phyloP scores from a whole-genome alignment of 2,329 filamentous ascomycete genomes.

The Cercospora sp. region DNA sequence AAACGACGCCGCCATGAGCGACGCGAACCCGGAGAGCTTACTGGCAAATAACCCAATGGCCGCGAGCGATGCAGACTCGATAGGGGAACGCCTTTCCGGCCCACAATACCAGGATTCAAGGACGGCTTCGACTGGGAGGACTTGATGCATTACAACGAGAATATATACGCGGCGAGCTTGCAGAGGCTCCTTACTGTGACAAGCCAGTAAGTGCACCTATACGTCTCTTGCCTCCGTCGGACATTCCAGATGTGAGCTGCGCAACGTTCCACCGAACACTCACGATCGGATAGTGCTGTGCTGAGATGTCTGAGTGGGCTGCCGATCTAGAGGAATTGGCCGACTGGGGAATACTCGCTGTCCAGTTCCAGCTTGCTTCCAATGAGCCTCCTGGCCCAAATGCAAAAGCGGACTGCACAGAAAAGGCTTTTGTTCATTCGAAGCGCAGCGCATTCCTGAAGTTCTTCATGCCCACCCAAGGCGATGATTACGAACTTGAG shows the following conservation, averaged over 20 bases:
- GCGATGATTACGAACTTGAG: neutral
- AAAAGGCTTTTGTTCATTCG: neutral
- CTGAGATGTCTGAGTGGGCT: neutral
- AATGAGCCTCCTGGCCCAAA: neutral
- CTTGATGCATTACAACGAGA: neutral
- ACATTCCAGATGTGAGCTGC: neutral
- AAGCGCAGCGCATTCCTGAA: conserved; percentile 3
- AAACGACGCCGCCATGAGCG: neutral
- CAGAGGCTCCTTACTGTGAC: neutral
- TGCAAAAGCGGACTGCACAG: neutral
- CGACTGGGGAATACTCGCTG: neutral
- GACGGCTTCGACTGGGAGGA: neutral
- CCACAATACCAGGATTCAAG: neutral
- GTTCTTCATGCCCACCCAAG: neutral
- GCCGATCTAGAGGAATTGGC: neutral
- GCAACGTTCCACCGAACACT: neutral
- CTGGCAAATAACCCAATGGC: neutral
- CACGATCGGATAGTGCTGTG: neutral
- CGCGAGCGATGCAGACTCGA: neutral
- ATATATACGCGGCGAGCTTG: neutral
- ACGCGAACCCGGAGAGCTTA: neutral
- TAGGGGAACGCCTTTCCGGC: neutral
- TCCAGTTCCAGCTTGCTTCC: conserved; percentile 4
- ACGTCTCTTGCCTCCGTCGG: neutral
- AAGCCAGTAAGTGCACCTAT: neutral